Conservation (phyloP, 805 yeast species). For the Yarrowia hollandica region DNA sequence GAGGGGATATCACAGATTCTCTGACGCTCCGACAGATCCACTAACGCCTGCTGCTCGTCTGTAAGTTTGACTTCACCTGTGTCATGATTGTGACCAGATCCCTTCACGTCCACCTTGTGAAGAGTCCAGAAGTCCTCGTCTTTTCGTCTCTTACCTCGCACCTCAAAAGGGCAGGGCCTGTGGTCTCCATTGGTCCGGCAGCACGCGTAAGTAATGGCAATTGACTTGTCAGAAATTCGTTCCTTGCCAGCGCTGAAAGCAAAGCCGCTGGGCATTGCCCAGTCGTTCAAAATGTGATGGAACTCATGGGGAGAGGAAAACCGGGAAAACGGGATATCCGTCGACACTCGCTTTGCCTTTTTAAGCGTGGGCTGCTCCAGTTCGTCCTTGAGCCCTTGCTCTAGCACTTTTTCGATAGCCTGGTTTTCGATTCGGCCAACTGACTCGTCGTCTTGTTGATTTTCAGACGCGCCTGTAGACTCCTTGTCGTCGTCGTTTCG, state of each 20-base stretch:
- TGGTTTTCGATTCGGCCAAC: no score
- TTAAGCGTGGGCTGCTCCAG: no score
- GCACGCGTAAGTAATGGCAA: background rate
- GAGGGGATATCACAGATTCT: slow-evolving; percentile 6
- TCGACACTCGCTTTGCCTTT: no score
- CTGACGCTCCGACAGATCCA: background rate
- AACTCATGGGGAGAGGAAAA: background rate
- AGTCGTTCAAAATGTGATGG: slow-evolving; percentile 18
- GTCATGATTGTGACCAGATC: background rate
- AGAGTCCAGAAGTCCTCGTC: slow-evolving; percentile 20
- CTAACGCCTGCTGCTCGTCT: background rate
- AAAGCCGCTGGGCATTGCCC: background rate
- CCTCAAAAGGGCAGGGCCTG: background rate
- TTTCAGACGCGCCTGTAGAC: no score
- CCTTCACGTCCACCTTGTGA: slow-evolving; percentile 1
- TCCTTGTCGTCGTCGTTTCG: no score
- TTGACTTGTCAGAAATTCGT: background rate
- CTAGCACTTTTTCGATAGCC: no score
- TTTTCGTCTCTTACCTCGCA: background rate
- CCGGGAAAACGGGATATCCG: background rate
- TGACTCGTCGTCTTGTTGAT: no score
- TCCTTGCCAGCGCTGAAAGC: slow-evolving; percentile 4
- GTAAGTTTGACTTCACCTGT: background rate
- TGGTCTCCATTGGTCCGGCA: background rate
- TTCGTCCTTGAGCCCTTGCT: no score